These are phyloP conservation scores for Lipomyces spencermartinsiae DNA, from an alignment of 805 yeast genomes.

Conservation along the genomic window DNA sequence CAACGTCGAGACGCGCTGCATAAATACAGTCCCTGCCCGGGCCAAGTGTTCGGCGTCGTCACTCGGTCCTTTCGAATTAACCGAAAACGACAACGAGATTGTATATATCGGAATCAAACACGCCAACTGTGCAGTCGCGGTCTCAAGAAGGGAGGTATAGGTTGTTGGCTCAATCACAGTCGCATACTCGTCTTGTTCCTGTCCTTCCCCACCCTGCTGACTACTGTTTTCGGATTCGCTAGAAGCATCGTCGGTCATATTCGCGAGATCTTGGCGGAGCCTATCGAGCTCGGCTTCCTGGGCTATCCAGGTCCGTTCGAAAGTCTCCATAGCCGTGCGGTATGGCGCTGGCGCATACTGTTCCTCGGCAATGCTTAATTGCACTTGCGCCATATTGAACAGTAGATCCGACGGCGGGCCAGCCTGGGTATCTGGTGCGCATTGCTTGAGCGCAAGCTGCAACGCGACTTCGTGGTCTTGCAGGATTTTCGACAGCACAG, in stretches of 20 bases:
- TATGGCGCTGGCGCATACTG: conserved; percentile 25
- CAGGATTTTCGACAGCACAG: conserved; percentile 23
- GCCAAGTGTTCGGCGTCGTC: conserved; percentile 16
- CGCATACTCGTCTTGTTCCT: conserved; percentile 27
- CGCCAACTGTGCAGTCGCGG: conserved; percentile 33
- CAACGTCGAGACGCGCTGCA: conserved; percentile 31
- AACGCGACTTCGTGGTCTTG: conserved; percentile 30
- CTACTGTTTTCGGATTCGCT: neutral
- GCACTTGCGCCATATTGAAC: conserved; percentile 37
- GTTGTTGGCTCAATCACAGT: conserved; percentile 37
- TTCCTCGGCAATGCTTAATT: conserved; percentile 35
- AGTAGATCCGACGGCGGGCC: conserved; percentile 31
- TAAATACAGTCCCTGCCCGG: conserved; percentile 18
- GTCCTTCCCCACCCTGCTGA: conserved; percentile 5
- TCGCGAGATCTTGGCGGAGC: conserved; percentile 13
- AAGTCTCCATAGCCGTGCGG: conserved; percentile 25
- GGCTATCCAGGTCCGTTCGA: conserved; percentile 30
- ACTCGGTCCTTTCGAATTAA: neutral
- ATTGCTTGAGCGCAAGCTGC: conserved; percentile 13
- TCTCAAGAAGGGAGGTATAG: conserved; percentile 32
- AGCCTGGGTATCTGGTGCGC: neutral
- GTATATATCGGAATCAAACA: conserved; percentile 37
- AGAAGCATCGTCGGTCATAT: neutral
- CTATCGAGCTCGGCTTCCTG: conserved; percentile 27
- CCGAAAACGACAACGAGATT: conserved; percentile 21